phyloP scores from a whole-genome alignment of 2,329 filamentous ascomycete species.

The Atkinsonella texensis region DNA sequence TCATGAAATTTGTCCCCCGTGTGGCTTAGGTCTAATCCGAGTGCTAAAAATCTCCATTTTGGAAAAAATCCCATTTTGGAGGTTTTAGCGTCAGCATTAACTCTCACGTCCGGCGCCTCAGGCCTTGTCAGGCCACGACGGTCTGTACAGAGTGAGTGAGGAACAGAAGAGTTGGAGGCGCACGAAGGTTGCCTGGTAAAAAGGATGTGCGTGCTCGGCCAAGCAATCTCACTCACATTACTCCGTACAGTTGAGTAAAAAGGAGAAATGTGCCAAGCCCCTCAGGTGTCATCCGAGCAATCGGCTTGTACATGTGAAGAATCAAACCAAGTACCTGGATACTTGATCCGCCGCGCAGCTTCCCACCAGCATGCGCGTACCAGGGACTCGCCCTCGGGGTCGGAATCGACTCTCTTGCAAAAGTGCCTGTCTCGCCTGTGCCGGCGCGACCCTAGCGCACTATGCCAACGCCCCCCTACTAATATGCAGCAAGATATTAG shows the following conservation, averaged over 20 bases:
- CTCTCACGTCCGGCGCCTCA: no score
- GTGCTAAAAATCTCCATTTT: no score
- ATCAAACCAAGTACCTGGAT: not conserved
- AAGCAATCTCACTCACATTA: not conserved
- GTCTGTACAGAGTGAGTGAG: not conserved
- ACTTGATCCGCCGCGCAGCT: not conserved
- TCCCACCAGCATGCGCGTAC: not conserved
- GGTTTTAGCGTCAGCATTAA: no score
- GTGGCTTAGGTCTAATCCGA: no score
- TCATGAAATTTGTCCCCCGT: no score
- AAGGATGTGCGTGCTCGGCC: not conserved
- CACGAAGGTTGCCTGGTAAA: not conserved
- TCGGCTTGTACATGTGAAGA: not conserved
- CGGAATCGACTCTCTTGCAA: not conserved
- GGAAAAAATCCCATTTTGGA: no score
- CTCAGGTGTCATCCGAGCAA: not conserved
- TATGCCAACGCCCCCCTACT: not conserved
- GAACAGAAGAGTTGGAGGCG: not conserved
- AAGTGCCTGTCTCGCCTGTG: not conserved
- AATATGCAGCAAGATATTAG: not conserved
- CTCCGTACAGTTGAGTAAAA: not conserved
- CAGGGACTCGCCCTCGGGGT: not conserved
- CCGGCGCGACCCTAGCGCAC: not conserved
- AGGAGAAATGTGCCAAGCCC: conserved; percentile 4
- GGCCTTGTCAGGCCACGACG: not conserved